phyloP scores from a whole-genome alignment of 345 rosid species.

The Clausena lansium region DNA sequence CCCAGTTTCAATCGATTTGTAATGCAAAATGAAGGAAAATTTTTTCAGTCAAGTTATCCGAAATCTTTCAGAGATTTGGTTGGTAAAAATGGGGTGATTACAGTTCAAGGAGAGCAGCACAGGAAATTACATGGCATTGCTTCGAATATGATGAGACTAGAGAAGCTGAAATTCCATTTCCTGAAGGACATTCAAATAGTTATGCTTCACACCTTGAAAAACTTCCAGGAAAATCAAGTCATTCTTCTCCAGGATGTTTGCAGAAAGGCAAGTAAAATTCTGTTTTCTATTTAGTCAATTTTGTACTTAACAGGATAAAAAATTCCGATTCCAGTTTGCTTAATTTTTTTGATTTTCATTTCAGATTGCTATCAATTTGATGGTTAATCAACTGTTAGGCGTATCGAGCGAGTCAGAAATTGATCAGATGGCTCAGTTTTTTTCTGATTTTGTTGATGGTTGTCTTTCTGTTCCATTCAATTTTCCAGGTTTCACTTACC shows the following conservation, averaged over 20 bases:
- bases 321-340: neutral
- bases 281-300: neutral
- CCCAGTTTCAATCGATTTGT: constrained; percentile 64
- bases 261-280: constrained; percentile 57
- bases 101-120: constrained; percentile 75
- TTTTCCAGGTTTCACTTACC: constrained; percentile 74
- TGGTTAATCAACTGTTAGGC: constrained; percentile 81
- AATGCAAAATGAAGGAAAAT: constrained; percentile 77
- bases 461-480: constrained; percentile 81
- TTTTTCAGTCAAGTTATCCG: constrained; percentile 84
- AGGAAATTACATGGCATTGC: constrained; percentile 77
- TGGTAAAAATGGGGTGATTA: constrained; percentile 80
- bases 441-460: constrained; percentile 86
- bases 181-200: constrained; percentile 59
- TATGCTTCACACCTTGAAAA: constrained; percentile 44
- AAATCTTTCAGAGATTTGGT: constrained; percentile 84
- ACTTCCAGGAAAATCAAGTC: constrained; percentile 43
- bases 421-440: constrained; percentile 66
- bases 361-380: constrained; percentile 79
- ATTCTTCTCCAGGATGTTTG: constrained; percentile 76
- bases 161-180: constrained; percentile 67
- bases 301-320: neutral
- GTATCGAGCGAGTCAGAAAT: constrained; percentile 60
- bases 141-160: constrained; percentile 72
- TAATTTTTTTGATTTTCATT: neutral